Conservation (phyloP, 2,329 filamentous ascomycete genomes). For the Penicillium sp. region DNA sequence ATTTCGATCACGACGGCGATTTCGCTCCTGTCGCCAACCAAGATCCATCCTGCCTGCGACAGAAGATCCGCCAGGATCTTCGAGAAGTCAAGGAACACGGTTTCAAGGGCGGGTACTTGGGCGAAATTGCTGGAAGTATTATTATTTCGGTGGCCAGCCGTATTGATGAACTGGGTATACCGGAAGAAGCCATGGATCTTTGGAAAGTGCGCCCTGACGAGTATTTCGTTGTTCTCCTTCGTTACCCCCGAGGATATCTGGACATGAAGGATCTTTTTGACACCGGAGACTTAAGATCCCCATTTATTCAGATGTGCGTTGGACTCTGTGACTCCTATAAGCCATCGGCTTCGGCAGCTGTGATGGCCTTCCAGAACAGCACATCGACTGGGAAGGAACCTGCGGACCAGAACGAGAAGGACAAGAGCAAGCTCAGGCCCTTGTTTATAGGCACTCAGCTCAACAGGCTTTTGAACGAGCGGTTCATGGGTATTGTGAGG, state of each 20-base stretch:
- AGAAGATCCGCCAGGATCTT: slow-evolving; percentile 57
- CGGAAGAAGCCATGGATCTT: slow-evolving; percentile 67
- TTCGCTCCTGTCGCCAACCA: slow-evolving; percentile 4
- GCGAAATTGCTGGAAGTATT: slow-evolving; percentile 47
- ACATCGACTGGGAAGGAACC: background rate
- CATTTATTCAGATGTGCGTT: slow-evolving; percentile 56
- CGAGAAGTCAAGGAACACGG: slow-evolving; percentile 57
- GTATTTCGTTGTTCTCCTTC: slow-evolving; percentile 69
- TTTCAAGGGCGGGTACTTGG: slow-evolving; percentile 63
- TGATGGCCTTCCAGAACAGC: slow-evolving; percentile 44
- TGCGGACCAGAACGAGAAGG: slow-evolving; percentile 40
- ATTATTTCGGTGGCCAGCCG: slow-evolving; percentile 65
- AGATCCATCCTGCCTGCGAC: slow-evolving; percentile 8
- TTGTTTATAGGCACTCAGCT: slow-evolving; percentile 67
- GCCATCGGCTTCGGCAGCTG: slow-evolving; percentile 55
- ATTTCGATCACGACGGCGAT: slow-evolving; percentile 23
- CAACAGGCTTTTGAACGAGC: slow-evolving; percentile 60
- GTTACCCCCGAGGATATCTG: slow-evolving; percentile 59
- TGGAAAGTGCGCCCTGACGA: slow-evolving; percentile 65
- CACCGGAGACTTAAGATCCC: background rate
- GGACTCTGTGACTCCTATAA: slow-evolving; percentile 70
- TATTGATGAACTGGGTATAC: slow-evolving; percentile 65
- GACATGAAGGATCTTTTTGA: slow-evolving; percentile 8
- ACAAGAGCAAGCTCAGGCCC: background rate
- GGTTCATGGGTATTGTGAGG: slow-evolving; percentile 59